Evolutionary conservation across 768 basidiomycete genomes (phyloP).

Genomic region (Russula foetens): DNA sequence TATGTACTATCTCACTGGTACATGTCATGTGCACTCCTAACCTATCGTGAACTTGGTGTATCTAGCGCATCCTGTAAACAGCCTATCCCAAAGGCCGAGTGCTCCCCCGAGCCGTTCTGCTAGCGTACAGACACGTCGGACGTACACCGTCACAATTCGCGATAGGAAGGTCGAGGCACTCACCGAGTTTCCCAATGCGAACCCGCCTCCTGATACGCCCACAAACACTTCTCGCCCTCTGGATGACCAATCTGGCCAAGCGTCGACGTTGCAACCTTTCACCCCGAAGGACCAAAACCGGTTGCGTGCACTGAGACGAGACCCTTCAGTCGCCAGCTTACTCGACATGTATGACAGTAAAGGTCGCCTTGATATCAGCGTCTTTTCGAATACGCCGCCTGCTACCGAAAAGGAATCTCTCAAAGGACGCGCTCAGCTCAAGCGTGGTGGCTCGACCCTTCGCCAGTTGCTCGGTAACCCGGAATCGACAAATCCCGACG

Average conservation of each 20-base stretch:
- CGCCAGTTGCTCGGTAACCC: constrained; percentile 63
- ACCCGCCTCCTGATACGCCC: constrained; percentile 31
- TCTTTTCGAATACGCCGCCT: constrained; percentile 57
- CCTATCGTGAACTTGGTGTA: neutral
- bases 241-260: constrained; percentile 20
- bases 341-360: constrained; percentile 67
- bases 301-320: constrained; percentile 53
- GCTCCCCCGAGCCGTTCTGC: constrained; percentile 46
- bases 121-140: constrained; percentile 45
- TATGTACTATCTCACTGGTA: constrained; percentile 32
- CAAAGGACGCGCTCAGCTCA: constrained; percentile 41
- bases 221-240: constrained; percentile 23
- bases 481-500: constrained; percentile 26
- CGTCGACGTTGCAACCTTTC: constrained; percentile 29
- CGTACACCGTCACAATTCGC: constrained; percentile 68
- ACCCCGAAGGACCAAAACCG: constrained; percentile 43
- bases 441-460: constrained; percentile 62
- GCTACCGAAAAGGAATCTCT: constrained; percentile 22
- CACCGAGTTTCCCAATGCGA: constrained; percentile 60
- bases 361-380: constrained; percentile 50
- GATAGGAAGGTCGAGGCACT: constrained; percentile 49
- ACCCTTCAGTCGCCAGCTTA: constrained; percentile 72
- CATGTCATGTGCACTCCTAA: neutral
- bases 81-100: constrained; percentile 40
- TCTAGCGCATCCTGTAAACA: constrained; percentile 53